These are phyloP conservation scores for Urochloa ruziziensis DNA, from an alignment of 176 grass and related monocot species.

Conservation along the genomic window DNA sequence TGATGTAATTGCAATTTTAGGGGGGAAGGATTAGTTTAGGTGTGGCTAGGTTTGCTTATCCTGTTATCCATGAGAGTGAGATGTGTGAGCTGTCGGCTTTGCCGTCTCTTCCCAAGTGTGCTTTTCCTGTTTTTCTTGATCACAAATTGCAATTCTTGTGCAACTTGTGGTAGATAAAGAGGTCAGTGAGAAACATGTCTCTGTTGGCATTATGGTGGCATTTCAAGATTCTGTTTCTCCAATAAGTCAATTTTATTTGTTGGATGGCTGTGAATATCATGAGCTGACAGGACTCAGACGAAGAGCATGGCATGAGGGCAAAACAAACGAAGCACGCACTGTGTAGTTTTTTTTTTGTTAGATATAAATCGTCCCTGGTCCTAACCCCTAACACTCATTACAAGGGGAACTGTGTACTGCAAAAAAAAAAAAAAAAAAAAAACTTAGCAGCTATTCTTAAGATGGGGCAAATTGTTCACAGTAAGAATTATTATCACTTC, in stretches of 20 bases:
- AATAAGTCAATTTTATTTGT: background rate
- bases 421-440: too few species aligned
- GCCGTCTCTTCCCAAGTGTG: background rate
- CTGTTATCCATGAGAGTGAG: background rate
- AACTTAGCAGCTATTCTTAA: background rate
- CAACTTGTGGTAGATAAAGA: constrained; percentile 13
- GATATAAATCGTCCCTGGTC: background rate
- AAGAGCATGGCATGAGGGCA: background rate
- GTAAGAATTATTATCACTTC: background rate
- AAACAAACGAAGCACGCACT: background rate
- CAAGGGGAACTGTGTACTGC: too few species aligned
- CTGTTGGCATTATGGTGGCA: background rate
- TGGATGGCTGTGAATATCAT: background rate
- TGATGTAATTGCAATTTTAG: background rate
- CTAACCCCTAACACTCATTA: background rate
- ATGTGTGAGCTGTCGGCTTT: constrained; percentile 22
- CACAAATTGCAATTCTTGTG: constrained; percentile 18
- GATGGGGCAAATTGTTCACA: background rate
- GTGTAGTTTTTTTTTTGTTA: background rate
- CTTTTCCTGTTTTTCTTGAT: background rate
- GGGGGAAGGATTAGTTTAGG: background rate
- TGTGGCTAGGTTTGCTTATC: constrained; percentile 24
- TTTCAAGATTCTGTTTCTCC: constrained; percentile 1
- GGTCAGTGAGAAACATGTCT: background rate
- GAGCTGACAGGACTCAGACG: background rate